Evolutionary conservation across 176 grass and related monocot species (phyloP), one percentile per base, ranked within the genome.

Genomic region (Leersia perrieri): DNA sequence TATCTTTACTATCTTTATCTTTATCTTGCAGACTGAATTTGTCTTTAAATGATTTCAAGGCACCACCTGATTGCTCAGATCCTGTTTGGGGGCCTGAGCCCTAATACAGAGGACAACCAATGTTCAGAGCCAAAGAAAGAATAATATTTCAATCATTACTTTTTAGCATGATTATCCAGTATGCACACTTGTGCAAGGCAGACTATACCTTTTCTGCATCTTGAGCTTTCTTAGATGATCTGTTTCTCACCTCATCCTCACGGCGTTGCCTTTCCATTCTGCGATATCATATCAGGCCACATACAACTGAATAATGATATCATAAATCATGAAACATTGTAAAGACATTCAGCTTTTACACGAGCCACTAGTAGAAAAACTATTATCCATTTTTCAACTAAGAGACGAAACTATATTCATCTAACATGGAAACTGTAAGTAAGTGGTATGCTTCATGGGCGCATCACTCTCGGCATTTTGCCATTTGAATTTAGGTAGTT

Each of bases 221-320:
- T 39, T 97, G 91, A 44, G 74, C 91, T 83, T 92, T 94, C 84
- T 94, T 97, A 33, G 91, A 93, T 79, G 94, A 91, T 80, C 87
- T 88, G 80, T 78, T 75, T 71, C 78, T 97, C 53, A 97, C 60
- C 82, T 97, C 94, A 60, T 97, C 94, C 81, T 97, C 94, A 33
- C 84, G 87, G 38, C 89, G 91, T 42, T 94, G 94, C 70, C 94
- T 90, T 66, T 97, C 94, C 89, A 97, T 97, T 78, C 94, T 97
- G 55, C 29, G 75, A 76, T 80, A 71, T 2, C 71, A 87, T 60
- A 68, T 23, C 47, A 70, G 81, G 18, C 27, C 23, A 88, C 35
- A 73, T 22, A 75, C 66, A 41, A 81, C 23, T 70, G 29, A 31
- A 83, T 73, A 18, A 63, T 8, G 35, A 10, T 33, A 76, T 66